Evolutionary conservation across 2,329 filamentous ascomycete genomes (phyloP), one percentile per base, ranked within the genome.

Genomic region (Dactylellina leptospora): DNA sequence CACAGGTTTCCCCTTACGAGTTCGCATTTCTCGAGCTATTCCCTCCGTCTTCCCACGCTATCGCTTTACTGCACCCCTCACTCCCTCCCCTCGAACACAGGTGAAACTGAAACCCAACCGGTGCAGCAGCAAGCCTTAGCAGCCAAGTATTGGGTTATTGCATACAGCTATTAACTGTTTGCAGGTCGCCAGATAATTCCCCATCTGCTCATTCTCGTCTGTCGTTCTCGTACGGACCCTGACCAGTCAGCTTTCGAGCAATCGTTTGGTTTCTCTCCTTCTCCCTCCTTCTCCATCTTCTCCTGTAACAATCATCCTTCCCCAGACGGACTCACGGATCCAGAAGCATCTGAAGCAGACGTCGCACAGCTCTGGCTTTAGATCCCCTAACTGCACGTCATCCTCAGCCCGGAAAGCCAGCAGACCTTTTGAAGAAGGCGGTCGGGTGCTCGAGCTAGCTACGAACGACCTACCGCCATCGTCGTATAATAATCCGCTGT

Each of bases 71-170:
- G 30, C 28, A 28, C 56, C 28, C 16, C 30, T 16, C n/a, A 25
- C 36, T 10, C 48, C 48, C 36, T 54, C 47, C 56, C 54, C 63
- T 70, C 64, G 64, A 70, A 70, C 64, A 33, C 48, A 70, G 58
- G 66, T 71, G 66, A 71, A 71, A 71, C 66, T 71, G 66, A 71
- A 71, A 71, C 51, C 61, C 51, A 48, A 22, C 40, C 40, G n/a
- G 42, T 11, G 25, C 40, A 25, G 48, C 48, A 53, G 48, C 48
- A 53, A 28, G 30, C 33, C 25, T 25, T 27, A 25, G 13, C n/a
- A 25, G 30, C 30, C 30, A 33, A 33, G 6, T 33, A 33, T 33
- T 33, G 13, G 30, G 6, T 33, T 13, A 13, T 13, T 42, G 38
- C 44, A 48, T 20, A 48, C 44, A 16, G 44, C 44, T 22, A 23